A percentile compares a stretch with the other conserved stretches of the same genome.
These are phyloP conservation scores for Biscutella laevigata DNA, from an alignment of 441 rosid species.

Conservation along the genomic window DNA sequence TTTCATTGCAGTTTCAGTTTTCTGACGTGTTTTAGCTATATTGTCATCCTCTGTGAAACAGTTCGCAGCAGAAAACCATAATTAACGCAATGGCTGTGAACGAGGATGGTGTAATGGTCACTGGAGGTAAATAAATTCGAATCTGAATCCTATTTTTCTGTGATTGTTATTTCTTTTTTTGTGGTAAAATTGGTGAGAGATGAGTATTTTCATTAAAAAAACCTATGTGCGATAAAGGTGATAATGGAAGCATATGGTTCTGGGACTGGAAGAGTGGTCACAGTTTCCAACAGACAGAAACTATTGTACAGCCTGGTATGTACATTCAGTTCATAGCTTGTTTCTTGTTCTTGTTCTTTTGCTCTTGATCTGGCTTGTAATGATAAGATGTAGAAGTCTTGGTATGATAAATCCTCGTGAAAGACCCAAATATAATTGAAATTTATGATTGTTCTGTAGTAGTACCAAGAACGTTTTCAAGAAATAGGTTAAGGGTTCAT, in stretches of 20 bases:
- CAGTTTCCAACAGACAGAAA: conserved; percentile 89
- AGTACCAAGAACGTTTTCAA: neutral
- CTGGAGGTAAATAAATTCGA: conserved; percentile 57
- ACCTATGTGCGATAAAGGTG: conserved; percentile 40
- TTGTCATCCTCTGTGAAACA: conserved; percentile 22
- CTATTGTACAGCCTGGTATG: conserved; percentile 92
- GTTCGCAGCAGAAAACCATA: conserved; percentile 92
- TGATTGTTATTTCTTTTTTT: neutral
- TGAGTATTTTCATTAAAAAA: neutral
- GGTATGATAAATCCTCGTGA: neutral
- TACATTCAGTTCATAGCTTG: neutral
- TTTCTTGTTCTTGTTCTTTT: neutral
- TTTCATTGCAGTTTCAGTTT: neutral
- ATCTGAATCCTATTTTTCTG: neutral
- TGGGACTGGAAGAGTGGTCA: conserved; percentile 99
- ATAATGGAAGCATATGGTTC: conserved; percentile 94
- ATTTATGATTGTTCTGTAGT: conserved; percentile 1
- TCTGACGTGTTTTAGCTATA: neutral
- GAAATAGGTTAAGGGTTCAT: neutral
- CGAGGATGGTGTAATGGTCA: conserved; percentile 89
- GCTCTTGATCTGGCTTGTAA: neutral
- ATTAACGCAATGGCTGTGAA: conserved; percentile 88
- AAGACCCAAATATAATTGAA: neutral
- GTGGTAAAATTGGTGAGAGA: neutral
- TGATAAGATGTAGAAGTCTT: conserved; percentile 7